phyloP scores from a whole-genome alignment of 1,284 basidiomycete species.

The Entoloma clypeatum region DNA sequence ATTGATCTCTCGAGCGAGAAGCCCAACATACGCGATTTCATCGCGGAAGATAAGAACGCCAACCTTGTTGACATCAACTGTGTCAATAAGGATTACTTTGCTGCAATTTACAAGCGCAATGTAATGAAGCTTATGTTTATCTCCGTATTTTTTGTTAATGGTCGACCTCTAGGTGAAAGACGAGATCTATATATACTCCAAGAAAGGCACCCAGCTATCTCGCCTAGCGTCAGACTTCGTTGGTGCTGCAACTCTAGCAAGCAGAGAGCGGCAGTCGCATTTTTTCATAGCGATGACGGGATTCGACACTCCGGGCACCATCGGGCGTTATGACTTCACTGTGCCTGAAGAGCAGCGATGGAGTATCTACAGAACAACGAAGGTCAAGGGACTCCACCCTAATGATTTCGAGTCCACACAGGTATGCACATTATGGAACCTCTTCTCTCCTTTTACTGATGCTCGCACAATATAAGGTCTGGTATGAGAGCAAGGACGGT shows the following conservation, averaged over 20 bases:
- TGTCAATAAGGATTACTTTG: conserved; percentile 58
- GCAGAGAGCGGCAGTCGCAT: conserved; percentile 55
- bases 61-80: conserved; percentile 50
- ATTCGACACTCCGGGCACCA: conserved; percentile 73
- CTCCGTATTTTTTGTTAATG: conserved; percentile 1
- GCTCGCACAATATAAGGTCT: conserved; percentile 42
- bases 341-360: conserved; percentile 46
- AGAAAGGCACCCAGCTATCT: conserved; percentile 53
- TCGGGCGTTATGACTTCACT: conserved; percentile 60
- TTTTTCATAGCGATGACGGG: conserved; percentile 68
- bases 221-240: conserved; percentile 69
- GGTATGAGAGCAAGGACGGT: conserved; percentile 78
- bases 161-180: conserved; percentile 61
- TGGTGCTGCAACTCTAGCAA: conserved; percentile 57
- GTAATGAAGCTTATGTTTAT: conserved; percentile 34
- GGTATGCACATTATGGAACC: conserved; percentile 27
- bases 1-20: conserved; percentile 59
- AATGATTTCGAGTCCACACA: conserved; percentile 75
- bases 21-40: conserved; percentile 53
- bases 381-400: conserved; percentile 62
- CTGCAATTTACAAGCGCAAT: conserved; percentile 71
- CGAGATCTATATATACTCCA: conserved; percentile 73
- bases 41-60: conserved; percentile 70
- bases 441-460: neutral
- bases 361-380: conserved; percentile 57